Evolutionary conservation across 176 grass and related monocot genomes (phyloP), one percentile per base, ranked within the genome.

Genomic region (Calamus simplicifolius): DNA sequence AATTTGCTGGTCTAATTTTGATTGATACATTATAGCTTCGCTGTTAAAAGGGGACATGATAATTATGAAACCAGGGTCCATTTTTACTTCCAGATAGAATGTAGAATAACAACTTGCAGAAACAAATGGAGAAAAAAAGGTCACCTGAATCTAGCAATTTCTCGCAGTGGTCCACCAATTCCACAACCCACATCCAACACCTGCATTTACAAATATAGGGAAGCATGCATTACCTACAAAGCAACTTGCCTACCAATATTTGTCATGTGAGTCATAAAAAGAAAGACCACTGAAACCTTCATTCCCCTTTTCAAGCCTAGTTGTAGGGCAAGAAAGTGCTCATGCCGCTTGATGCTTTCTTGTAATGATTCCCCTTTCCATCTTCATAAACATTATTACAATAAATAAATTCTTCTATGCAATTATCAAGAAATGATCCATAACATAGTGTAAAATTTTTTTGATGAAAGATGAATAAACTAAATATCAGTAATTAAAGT

Each of bases 91-190:
- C n/a, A 17, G n/a, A 6, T 30, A 29, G n/a, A 35, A 28, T 7
- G 31, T 17, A 29, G n/a, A 30, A 30, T 6, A 60, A n/a, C 58
- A 60, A 83, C 28, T 64, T 49, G 16, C 30, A 30, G 48, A 38
- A 57, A 70, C 13, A 69, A 56, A 29, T 29, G 27, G 10, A 5
- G 51, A 29, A 38, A 19, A n/a, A 55, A 64, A 79, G 49, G 29
- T 19, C 71, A 92, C 93, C 93, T 98, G 58, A 98, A 98, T 88
- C 79, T 78, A 56, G 93, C 93, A 74, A 98, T 92, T 69, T 98
- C 93, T 76, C 93, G 81, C 29, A 92, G 52, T 29, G 93, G 93
- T 6, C 93, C 93, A 30, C 93, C 93, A 61, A 98, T 92, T 62
- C 93, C 93, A 49, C 87, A 92, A 23, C 93, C 93, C 26, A 92